Conservation (phyloP, 495 filamentous ascomycete genomes). For the Mytilinidion resinicola region DNA sequence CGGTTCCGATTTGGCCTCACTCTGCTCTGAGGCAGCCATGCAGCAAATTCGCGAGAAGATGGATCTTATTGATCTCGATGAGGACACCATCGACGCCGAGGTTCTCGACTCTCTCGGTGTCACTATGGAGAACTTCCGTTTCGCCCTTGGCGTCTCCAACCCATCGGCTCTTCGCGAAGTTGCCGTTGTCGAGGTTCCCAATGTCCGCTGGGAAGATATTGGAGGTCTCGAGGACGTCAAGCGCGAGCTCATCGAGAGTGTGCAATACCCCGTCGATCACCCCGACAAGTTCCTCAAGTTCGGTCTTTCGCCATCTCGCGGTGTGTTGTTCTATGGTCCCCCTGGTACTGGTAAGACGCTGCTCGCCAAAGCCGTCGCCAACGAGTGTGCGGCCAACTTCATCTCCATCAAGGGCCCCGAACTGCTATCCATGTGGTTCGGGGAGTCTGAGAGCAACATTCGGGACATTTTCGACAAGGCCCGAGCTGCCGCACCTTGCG, state of each 20-base stretch:
- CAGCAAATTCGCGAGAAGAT: conserved; percentile 99
- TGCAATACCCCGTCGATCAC: conserved; percentile 98
- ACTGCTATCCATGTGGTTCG: conserved; percentile 99
- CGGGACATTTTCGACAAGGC: conserved; percentile 99
- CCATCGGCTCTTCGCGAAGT: conserved; percentile 98
- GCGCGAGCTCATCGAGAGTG: conserved; percentile 97
- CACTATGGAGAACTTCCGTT: conserved; percentile 99
- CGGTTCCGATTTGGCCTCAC: conserved; percentile 96
- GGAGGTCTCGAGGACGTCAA: conserved; percentile 98
- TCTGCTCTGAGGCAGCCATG: conserved; percentile 99
- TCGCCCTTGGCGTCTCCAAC: conserved; percentile 94
- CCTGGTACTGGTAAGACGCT: conserved; percentile 99
- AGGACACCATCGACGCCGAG: conserved; percentile 98
- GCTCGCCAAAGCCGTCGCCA: conserved; percentile 98
- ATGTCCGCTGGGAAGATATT: conserved; percentile 99
- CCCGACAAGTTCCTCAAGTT: conserved; percentile 99
- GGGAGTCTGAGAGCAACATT: conserved; percentile 99
- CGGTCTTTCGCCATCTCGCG: conserved; percentile 92
- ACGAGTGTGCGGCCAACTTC: conserved; percentile 98
- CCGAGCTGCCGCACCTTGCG: conserved; percentile 93
- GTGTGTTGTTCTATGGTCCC: conserved; percentile 97
- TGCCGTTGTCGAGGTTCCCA: conserved; percentile 97
- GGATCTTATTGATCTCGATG: conserved; percentile 98
- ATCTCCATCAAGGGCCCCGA: conserved; percentile 99
- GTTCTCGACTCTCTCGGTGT: conserved; percentile 96